Evolutionary conservation across 2,329 filamentous ascomycete species (phyloP), one percentile per base, ranked within the genome.

Genomic region (Coleophoma crateriformis): DNA sequence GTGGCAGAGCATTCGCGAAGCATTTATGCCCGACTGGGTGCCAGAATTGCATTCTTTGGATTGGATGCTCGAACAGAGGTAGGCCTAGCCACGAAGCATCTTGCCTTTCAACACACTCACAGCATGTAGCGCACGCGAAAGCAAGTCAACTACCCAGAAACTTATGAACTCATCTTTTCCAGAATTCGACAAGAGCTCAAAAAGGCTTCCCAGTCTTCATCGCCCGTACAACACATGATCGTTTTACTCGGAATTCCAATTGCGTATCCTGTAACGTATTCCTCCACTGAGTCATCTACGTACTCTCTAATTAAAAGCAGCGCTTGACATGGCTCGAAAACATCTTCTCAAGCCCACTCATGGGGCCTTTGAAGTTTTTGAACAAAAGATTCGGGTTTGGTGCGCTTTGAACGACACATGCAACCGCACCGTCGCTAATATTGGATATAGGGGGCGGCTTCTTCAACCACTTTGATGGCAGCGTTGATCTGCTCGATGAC

Each of bases 301-400:
- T 33, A 35, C 48, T 51, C 33, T 48, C 46, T 58, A 37, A 54
- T n/a, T 14, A 3, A n/a, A 19, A 35, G 7, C 55, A 83, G 77
- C 89, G 92, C 59, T 76, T 96, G 48, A 94, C 91, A n/a, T 96
- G 92, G 92, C 77, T 96, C 4, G 92, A 97, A 66, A 96, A 96
- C 62, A 87, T 96, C 50, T 81, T 97, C 59, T 79, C 80, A 14
- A 95, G 89, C 53, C 91, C 92, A 0, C 59, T 96, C 20, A 91
- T 96, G 63, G 90, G 87, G 0, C 90, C 91, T 0, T 82, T 96
- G 64, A 91, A 90, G 62, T 85, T 97, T 54, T 67, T 96, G 60
- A 94, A 96, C 73, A 88, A 91, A 66, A 82, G 91, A 22, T 95
- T 97, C 58, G 92, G 92, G 50, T 70, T 96, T 41, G 81, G 72